Evolutionary conservation across 345 rosid species (phyloP), one percentile per base, ranked within the genome.

Genomic region (Acer negundo): DNA sequence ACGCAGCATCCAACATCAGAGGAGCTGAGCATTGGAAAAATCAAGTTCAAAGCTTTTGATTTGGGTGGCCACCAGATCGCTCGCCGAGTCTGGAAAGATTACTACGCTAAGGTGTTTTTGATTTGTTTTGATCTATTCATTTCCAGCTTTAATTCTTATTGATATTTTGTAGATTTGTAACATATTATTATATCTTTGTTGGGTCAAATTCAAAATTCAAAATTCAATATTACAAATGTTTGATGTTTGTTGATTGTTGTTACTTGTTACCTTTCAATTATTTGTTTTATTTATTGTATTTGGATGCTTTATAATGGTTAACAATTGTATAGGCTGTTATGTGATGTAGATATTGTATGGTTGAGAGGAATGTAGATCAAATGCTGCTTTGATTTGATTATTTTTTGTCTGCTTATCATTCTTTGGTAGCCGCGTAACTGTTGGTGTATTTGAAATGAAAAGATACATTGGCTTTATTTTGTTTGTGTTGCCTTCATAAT

Each of bases 11-110:
- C 97, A 8, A 89, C 92, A 2, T 90, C 94, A 13, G 97, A 92
- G 91, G 97, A 90, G 79, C 79, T 92, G 76, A 88, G 94, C 69
- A 90, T 90, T 46, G 94, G 94, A 42, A 90, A 89, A 84, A 92
- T 92, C 86, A 90, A 92, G 86, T 92, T 92, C 86, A 92, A 89
- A 79, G 97, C 97, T 77, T 92, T 92, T 12, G 94, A 92, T 89
- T 83, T 92, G 87, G 97, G 97, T 23, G 94, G 94, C 16, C 97
- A 90, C 74, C 92, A 89, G 82, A 92, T 92, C 81, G 92, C 94
- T 81, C 92, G 92, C 74, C 87, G 92, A 71, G 93, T 92, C 72
- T 92, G 97, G 97, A 92, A 87, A 80, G 97, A 92, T 79, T 90
- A 92, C 76, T 89, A 90, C 81, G 87, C 93, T 47, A 87, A 92